Percentiles rank a stretch among this genome's conserved stretches.
phyloP scores from a whole-genome alignment of 2,329 filamentous ascomycete species.

The Trichoderma sp. region DNA sequence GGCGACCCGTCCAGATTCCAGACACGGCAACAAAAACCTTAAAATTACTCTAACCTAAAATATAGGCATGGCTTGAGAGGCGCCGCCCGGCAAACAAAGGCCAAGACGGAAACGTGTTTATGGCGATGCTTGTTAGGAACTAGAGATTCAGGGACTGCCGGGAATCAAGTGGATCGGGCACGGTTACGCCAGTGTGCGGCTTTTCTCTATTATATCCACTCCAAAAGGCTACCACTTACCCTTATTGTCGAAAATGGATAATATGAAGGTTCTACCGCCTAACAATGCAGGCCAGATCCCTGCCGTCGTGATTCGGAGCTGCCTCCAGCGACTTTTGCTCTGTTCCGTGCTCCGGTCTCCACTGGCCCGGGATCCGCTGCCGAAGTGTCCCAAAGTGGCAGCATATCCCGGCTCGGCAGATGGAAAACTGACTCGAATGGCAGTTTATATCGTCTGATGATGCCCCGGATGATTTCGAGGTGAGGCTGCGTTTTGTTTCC shows the following conservation, averaged over 20 bases:
- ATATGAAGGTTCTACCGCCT: background rate
- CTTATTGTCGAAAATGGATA: background rate
- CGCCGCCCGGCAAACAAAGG: background rate
- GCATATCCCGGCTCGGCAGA: background rate
- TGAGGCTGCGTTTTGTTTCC: background rate
- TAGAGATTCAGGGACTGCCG: background rate
- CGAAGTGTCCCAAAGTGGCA: slow-evolving; percentile 6
- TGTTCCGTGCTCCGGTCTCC: background rate
- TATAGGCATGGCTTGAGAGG: background rate
- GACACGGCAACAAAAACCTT: slow-evolving; percentile 5
- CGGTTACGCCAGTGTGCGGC: background rate
- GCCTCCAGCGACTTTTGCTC: background rate
- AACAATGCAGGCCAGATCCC: background rate
- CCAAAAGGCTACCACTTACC: background rate
- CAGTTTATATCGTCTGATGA: background rate
- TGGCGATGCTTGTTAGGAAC: background rate
- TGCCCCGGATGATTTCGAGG: background rate
- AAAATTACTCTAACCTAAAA: background rate
- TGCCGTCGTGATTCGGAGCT: background rate
- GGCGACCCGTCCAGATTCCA: background rate
- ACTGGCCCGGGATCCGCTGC: background rate
- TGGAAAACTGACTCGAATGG: background rate
- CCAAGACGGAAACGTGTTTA: background rate
- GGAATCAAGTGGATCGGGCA: background rate
- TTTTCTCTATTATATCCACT: background rate